Percentiles rank a stretch among this genome's conserved stretches.
These are phyloP conservation scores for Magnaporthiopsis rhizophila DNA, from an alignment of 2,329 filamentous ascomycete genomes.

Conservation along the genomic window DNA sequence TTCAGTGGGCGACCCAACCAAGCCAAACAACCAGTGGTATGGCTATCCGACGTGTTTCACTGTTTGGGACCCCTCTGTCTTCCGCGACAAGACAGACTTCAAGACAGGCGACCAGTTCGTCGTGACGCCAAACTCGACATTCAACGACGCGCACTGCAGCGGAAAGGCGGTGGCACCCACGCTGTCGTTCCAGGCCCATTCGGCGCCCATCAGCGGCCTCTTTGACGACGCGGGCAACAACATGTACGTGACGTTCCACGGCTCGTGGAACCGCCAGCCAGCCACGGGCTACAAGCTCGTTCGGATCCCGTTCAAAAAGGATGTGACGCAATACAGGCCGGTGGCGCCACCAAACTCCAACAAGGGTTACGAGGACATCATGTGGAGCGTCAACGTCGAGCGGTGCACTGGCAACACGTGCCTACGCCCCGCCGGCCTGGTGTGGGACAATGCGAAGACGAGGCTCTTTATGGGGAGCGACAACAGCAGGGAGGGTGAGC, in stretches of 20 bases:
- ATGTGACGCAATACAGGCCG: conserved; percentile 8
- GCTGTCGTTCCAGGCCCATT: conserved; percentile 11
- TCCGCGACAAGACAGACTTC: conserved; percentile 12
- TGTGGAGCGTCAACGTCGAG: conserved; percentile 1
- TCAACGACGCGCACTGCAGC: conserved; percentile 10
- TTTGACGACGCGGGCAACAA: conserved; percentile 10
- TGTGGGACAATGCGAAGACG: conserved; percentile 10
- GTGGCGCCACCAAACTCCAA: conserved; percentile 7
- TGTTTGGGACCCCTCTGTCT: conserved; percentile 20
- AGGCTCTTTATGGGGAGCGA: conserved; percentile 12
- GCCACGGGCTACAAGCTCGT: conserved; percentile 11
- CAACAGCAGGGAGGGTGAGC: conserved; percentile 11
- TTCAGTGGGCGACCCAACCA: conserved; percentile 21
- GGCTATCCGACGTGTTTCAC: conserved; percentile 47
- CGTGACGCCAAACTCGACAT: conserved; percentile 11
- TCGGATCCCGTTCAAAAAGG: conserved; percentile 10
- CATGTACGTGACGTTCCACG: conserved; percentile 13
- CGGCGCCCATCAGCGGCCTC: conserved; percentile 10
- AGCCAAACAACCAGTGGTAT: conserved; percentile 20
- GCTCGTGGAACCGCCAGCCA: conserved; percentile 12
- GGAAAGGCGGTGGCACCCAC: conserved; percentile 9
- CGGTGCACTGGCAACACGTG: conserved; percentile 8
- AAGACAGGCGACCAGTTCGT: conserved; percentile 14
- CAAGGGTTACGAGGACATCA: conserved; percentile 10
- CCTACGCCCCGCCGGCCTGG: conserved; percentile 9